Evolutionary conservation across 2,329 filamentous ascomycete genomes (phyloP), one percentile per base, ranked within the genome.

Genomic region (Albophoma yamanashiensis): DNA sequence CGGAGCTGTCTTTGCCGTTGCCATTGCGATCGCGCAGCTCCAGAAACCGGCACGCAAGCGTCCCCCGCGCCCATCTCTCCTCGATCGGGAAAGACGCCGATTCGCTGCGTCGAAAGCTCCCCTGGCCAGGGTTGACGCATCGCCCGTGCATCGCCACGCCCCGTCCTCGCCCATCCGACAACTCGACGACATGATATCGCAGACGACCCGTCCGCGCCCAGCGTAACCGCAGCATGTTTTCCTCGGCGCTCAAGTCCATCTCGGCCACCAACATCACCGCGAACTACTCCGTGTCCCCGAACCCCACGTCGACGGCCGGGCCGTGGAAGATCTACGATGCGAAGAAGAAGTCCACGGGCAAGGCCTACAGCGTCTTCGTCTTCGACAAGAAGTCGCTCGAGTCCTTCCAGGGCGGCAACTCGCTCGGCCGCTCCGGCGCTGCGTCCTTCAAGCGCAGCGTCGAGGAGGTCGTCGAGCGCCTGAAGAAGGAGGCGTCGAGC

Each of bases 291-390:
- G 81, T 97, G 65, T 88, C 91, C 27, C 81, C 87, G 34, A 85
- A 84, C 62, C 84, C 89, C 14, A 88, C 85, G n/a, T 89, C 91
- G 58, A 85, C 85, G 58, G 90, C 92, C 20, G 94, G 94, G 22
- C 91, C 92, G 61, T 99, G 94, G 94, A 96, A 92, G 78, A 94
- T 99, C 69, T 93, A 93, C 81, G 92, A 97, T 77, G 92, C 90
- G 61, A 97, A 96, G 79, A 95, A 95, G 78, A 97, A 97, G 76
- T 91, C 89, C 38, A 96, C 92, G 0, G 91, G 90, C 65, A 96
- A 94, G 73, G 75, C 87, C 9, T 94, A 88, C 59, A 97, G 92
- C 20, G 87, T 97, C 66, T 99, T 97, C 69, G 87, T 97, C 65
- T 97, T 97, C 72, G 94, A 99, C 65, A 88, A 86, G 71, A 96